Evolutionary conservation across 768 basidiomycete genomes (phyloP).

Genomic region (Boletus vinaceobasis): DNA sequence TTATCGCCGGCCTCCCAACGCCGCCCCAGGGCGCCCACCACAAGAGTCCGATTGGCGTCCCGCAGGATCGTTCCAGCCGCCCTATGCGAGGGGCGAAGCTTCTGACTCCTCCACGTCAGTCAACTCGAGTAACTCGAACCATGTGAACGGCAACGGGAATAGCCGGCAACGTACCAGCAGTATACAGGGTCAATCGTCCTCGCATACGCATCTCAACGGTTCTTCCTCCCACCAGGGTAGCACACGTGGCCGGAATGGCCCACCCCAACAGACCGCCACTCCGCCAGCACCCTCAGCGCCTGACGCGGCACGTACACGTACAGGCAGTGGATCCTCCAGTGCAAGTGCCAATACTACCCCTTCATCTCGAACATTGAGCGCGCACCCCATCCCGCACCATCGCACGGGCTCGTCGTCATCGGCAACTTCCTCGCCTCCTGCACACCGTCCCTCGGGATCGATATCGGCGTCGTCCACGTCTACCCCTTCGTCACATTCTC

Average conservation of each 20-base stretch:
- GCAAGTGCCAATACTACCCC: conserved; percentile 11
- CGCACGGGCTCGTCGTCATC: conserved; percentile 33
- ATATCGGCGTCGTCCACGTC: conserved; percentile 29
- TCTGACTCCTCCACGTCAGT: conserved; percentile 77
- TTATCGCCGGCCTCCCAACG: conserved; percentile 62
- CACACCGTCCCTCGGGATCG: conserved; percentile 27
- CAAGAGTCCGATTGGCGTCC: conserved; percentile 48
- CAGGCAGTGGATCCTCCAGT: conserved; percentile 29
- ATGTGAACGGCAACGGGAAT: conserved; percentile 15
- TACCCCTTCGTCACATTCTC: conserved; percentile 27
- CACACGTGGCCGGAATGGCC: conserved; percentile 37
- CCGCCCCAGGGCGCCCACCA: conserved; percentile 28
- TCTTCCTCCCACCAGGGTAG: conserved; percentile 31
- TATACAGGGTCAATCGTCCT: conserved; percentile 64
- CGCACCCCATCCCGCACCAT: conserved; percentile 30
- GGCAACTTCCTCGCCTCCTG: conserved; percentile 13
- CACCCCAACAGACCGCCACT: conserved; percentile 28
- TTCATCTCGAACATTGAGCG: conserved; percentile 14
- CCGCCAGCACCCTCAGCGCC: conserved; percentile 23
- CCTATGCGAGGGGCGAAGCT: conserved; percentile 77
- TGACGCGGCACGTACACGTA: conserved; percentile 29
- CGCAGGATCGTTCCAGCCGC: conserved; percentile 56
- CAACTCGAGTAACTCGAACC: conserved; percentile 53
- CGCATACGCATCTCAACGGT: conserved; percentile 36
- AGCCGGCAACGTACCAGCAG: conserved; percentile 67